Base-by-base conservation (phyloP, 345 rosid genomes). In the Bruguiera sexangula region DNA sequence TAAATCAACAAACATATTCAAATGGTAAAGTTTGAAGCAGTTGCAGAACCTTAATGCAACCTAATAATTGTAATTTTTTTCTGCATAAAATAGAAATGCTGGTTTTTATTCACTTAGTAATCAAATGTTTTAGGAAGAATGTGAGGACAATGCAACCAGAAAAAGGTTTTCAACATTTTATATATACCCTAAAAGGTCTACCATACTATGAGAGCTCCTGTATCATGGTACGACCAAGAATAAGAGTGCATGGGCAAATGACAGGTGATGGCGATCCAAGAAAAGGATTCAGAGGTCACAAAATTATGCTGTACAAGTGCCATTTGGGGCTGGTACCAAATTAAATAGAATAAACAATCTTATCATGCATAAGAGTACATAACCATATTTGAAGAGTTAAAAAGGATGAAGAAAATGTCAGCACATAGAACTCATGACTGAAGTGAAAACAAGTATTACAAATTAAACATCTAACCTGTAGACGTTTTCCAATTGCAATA, bases 401-500 rank as follows among this genome's bases (percentile, higher is more conserved):
- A 61, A 26, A 13, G 50, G 15, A 43, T 46, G 24, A 55, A 65
- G 46, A 30, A 66, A 6, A 27, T 66, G 21, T 34, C 60, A 39
- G 34, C 36, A n/a, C 11, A 64, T 67, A 52, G 15, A n/a, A 61
- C 34, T 31, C 32, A 36, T 13, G n/a, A 37, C 10, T 50, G 24
- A 51, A 54, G 18, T 34, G 53, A 15, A 24, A 72, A 82, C 86
- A 4, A 83, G 86, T 77, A 85, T 83, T 8, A 82, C 87, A 67
- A 87, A 83, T 68, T 86, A 91, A 73, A 22, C 21, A 37, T 13
- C 34, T 56, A 60, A 85, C 88, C 91, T 86, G 91, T 62, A 86
- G 75, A 52, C 83, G 81, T 73, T 82, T 84, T 36, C 88, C 91
- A 65, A 86, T 87, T 8, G 91, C 91, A 74, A 87, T 63, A 73